Conservation (phyloP, 768 basidiomycete genomes). For the Baorangia bicolor region DNA sequence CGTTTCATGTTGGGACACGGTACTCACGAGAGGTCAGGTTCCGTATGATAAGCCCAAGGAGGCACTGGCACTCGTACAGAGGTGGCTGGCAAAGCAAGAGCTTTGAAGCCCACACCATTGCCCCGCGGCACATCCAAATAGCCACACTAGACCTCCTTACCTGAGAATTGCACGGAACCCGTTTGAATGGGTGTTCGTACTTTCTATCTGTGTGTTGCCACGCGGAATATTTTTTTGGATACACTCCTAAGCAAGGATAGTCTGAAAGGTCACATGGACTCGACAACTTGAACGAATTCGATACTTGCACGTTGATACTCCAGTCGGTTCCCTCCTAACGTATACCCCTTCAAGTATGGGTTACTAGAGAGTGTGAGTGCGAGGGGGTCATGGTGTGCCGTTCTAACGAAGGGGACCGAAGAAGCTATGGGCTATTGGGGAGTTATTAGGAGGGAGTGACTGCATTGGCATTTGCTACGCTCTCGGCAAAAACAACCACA, state of each 20-base stretch:
- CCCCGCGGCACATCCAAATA: background rate
- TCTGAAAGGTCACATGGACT: too few species aligned
- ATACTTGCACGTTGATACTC: too few species aligned
- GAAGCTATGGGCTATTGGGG: too few species aligned
- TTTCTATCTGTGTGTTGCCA: background rate
- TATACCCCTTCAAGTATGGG: too few species aligned
- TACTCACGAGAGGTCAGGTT: slow-evolving; percentile 35
- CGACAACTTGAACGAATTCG: too few species aligned
- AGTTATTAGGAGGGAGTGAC: too few species aligned
- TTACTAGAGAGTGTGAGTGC: too few species aligned
- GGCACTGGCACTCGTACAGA: slow-evolving; percentile 47
- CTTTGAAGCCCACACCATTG: slow-evolving; percentile 6
- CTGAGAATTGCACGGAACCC: background rate
- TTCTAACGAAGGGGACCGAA: too few species aligned
- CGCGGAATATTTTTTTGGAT: background rate
- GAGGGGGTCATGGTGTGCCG: too few species aligned
- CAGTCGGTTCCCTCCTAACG: too few species aligned
- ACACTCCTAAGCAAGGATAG: background rate
- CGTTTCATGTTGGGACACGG: background rate
- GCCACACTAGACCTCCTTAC: background rate
- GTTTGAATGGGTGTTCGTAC: background rate
- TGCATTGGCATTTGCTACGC: too few species aligned
- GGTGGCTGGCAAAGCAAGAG: slow-evolving; percentile 41
- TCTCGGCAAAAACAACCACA: too few species aligned
- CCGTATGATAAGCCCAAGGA: slow-evolving; percentile 65